Conservation (phyloP, 2,329 filamentous ascomycete species). For the Annulohypoxylon truncatum region DNA sequence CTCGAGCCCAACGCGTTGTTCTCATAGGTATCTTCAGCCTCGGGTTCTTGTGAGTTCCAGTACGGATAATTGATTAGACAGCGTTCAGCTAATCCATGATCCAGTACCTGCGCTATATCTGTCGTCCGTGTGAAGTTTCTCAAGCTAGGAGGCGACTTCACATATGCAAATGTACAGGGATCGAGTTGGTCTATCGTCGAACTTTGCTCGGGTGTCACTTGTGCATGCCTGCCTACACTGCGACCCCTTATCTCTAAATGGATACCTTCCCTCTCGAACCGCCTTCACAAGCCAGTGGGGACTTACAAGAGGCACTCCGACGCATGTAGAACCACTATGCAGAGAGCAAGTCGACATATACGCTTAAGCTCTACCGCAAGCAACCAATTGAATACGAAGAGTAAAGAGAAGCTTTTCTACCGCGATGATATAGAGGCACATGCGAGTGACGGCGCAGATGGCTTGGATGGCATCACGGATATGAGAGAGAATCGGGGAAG, state of each 20-base stretch:
- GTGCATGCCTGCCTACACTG: constrained; percentile 53
- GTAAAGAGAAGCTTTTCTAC: constrained; percentile 32
- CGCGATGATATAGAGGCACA: constrained; percentile 12
- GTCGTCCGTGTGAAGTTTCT: constrained; percentile 55
- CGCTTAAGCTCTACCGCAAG: constrained; percentile 34
- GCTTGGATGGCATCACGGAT: constrained; percentile 24
- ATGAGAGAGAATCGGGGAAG: constrained; percentile 13
- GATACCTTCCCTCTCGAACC: constrained; percentile 39
- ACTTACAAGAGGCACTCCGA: constrained; percentile 24
- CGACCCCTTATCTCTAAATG: constrained; percentile 48
- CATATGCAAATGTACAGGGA: constrained; percentile 53
- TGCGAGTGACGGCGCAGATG: constrained; percentile 23
- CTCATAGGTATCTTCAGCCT: constrained; percentile 54
- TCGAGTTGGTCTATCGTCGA: constrained; percentile 54
- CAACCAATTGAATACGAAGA: constrained; percentile 2
- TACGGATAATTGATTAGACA: not conserved
- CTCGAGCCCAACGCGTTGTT: constrained; percentile 49
- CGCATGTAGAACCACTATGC: constrained; percentile 6
- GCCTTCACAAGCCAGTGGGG: constrained; percentile 34
- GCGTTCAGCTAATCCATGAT: not conserved
- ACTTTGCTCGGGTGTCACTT: constrained; percentile 52
- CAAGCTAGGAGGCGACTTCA: constrained; percentile 50
- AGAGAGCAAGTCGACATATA: constrained; percentile 31
- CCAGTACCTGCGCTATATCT: constrained; percentile 54
- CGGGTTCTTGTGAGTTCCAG: constrained; percentile 54